Conservation (phyloP, 352 stramenopile genomes). For the Halophytophthora batemanensis region DNA sequence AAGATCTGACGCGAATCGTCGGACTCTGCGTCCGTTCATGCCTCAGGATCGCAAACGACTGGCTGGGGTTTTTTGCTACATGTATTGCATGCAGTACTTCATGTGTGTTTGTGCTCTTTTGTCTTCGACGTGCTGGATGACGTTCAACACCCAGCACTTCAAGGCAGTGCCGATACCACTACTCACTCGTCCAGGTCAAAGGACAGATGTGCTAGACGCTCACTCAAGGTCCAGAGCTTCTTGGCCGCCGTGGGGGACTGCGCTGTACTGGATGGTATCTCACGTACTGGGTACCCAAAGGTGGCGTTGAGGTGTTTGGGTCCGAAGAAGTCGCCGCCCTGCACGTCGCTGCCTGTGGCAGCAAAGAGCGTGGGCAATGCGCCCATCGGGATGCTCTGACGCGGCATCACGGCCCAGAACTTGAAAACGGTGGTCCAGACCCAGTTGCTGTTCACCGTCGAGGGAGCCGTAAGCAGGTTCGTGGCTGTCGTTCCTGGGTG, state of each 20-base stretch:
- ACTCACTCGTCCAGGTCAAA: conserved; percentile 24
- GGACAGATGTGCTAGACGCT: conserved; percentile 28
- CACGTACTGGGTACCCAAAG: conserved; percentile 28
- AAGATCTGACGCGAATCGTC: no score
- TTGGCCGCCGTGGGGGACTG: conserved; percentile 20
- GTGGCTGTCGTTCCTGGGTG: conserved; percentile 41
- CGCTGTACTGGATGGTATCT: conserved; percentile 24
- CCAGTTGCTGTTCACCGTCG: conserved; percentile 23
- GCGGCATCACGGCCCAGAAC: conserved; percentile 17
- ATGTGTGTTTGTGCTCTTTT: no score
- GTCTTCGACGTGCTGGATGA: no score
- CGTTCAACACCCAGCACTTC: conserved; percentile 12
- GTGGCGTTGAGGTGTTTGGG: conserved; percentile 35
- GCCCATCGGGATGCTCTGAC: conserved; percentile 31
- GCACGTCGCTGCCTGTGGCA: conserved; percentile 19
- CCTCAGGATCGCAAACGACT: no score
- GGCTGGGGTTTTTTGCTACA: neutral
- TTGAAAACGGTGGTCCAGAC: conserved; percentile 24
- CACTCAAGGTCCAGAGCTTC: conserved; percentile 47
- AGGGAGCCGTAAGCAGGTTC: conserved; percentile 28
- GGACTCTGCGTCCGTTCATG: no score
- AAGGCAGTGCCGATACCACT: neutral
- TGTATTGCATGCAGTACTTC: neutral
- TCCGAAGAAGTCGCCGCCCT: conserved; percentile 24
- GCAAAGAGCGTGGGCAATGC: conserved; percentile 45